phyloP scores from a whole-genome alignment of 164 flowering plant genomes.

The Malania oleifera region DNA sequence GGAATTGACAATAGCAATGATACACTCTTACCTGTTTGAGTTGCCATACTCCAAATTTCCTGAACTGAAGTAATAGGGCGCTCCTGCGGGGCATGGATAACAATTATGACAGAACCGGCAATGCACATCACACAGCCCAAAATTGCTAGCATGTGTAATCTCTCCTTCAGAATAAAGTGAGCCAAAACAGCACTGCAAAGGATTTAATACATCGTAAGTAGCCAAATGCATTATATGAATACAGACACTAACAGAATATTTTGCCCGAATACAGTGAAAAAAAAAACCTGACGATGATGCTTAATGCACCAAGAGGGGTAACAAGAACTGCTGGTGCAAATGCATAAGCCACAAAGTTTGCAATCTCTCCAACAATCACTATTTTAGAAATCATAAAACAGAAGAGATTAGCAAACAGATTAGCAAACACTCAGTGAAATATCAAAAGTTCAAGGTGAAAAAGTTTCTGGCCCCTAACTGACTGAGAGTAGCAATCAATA shows the following conservation, averaged over 20 bases:
- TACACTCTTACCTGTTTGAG: constrained; percentile 48
- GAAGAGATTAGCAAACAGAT: constrained; percentile 12
- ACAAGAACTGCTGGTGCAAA: constrained; percentile 92
- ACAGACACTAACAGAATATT: too few relatives aligned
- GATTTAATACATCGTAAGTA: constrained; percentile 1
- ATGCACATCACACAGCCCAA: constrained; percentile 87
- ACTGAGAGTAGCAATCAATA: background rate
- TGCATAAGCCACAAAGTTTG: constrained; percentile 84
- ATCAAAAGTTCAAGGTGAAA: constrained; percentile 8
- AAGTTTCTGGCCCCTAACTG: background rate
- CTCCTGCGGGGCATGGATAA: constrained; percentile 88
- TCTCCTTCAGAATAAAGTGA: constrained; percentile 74
- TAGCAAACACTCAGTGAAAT: constrained; percentile 19
- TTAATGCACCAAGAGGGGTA: constrained; percentile 87
- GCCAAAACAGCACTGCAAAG: constrained; percentile 70
- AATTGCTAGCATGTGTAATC: constrained; percentile 53
- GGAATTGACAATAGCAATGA: background rate
- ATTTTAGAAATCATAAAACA: constrained; percentile 24
- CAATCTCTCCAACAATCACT: constrained; percentile 88
- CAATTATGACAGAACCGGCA: constrained; percentile 69
- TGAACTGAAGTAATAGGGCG: constrained; percentile 58
- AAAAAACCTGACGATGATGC: constrained; percentile 73
- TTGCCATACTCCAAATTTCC: constrained; percentile 83
- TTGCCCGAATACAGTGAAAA: background rate
- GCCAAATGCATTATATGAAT: background rate